Evolutionary conservation across 768 basidiomycete species (phyloP), one percentile per base, ranked within the genome.

Genomic region (Boletus bicolor): DNA sequence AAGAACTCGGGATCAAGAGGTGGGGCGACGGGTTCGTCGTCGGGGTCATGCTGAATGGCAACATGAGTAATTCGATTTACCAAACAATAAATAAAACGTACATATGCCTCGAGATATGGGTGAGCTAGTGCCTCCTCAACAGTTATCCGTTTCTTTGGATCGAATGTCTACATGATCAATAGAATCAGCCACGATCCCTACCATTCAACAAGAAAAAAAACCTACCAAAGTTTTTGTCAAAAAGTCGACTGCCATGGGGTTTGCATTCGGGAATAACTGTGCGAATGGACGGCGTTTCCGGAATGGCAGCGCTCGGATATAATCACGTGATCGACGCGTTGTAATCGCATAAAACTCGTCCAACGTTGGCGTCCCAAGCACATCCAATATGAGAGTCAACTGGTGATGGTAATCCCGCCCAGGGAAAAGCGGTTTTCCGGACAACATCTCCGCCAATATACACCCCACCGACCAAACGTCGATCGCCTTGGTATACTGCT

Each of bases 291-390:
- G 81, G 62, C 82, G 83, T 76, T 94, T 96, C 59, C 90, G 82
- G 82, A 98, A 97, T 2, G 95, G 96, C 62, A 99, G 75, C 1
- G 92, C 91, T 19, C 95, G 88, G 58, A 98, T 90, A 72, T 98
- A 98, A 68, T 98, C 95, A 44, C 93, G 86, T 47, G 93, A 96
- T 51, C 95, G 77, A 17, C 87, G 82, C 10, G 93, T 92, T 15
- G 91, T 94, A 68, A 99, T 98, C 38, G 92, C 92, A 75, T 98
- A 94, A 74, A 98, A 98, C 67, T 98, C 97, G 62, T 99, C 97
- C 53, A 98, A 78, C 2, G 93, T 92, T 3, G 97, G 97, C 34
- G 97, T 98, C 24, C 97, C 97, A 44, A 99, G 85, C 32, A 98
- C 91, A 64, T 98, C 95, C 65, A 98, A 83, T 68, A 98, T 99